Percentiles rank a stretch among this genome's conserved stretches.
Conservation (phyloP, 108 stramenopile species). For the Nitzschia sp. region DNA sequence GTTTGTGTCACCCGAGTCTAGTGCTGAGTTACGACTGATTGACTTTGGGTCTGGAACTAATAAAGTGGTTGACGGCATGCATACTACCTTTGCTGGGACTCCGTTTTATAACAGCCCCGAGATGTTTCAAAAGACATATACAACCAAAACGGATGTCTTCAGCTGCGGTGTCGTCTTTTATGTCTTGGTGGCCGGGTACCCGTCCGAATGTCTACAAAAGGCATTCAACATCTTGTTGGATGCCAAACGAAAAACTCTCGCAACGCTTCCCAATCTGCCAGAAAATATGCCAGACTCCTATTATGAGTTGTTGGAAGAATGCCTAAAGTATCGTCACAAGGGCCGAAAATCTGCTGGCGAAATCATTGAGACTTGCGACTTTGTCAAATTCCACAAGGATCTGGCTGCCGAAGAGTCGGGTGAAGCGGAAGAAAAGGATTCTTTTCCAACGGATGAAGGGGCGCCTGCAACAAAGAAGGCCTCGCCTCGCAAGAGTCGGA, state of each 20-base stretch:
- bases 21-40: slow-evolving; percentile 67
- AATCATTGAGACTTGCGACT: slow-evolving; percentile 52
- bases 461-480: neutral
- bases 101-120: slow-evolving; percentile 83
- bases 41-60: slow-evolving; percentile 76
- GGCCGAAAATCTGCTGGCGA: slow-evolving; percentile 55
- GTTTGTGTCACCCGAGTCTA: slow-evolving; percentile 48
- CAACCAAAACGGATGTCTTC: slow-evolving; percentile 69
- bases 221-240: slow-evolving; percentile 65
- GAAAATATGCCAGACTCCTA: slow-evolving; percentile 71
- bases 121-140: slow-evolving; percentile 71
- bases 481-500: neutral
- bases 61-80: slow-evolving; percentile 14
- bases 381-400: slow-evolving; percentile 70
- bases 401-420: neutral
- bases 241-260: slow-evolving; percentile 35
- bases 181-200: slow-evolving; percentile 81
- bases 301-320: slow-evolving; percentile 65
- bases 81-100: slow-evolving; percentile 79
- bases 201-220: slow-evolving; percentile 65
- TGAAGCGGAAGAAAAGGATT: neutral
- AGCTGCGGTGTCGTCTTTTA: slow-evolving; percentile 60
- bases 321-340: slow-evolving; percentile 58
- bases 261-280: slow-evolving; percentile 66
- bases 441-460: neutral